These are phyloP conservation scores for Malassezia globosa DNA, from an alignment of 1,284 basidiomycete genomes.

Conservation along the genomic window DNA sequence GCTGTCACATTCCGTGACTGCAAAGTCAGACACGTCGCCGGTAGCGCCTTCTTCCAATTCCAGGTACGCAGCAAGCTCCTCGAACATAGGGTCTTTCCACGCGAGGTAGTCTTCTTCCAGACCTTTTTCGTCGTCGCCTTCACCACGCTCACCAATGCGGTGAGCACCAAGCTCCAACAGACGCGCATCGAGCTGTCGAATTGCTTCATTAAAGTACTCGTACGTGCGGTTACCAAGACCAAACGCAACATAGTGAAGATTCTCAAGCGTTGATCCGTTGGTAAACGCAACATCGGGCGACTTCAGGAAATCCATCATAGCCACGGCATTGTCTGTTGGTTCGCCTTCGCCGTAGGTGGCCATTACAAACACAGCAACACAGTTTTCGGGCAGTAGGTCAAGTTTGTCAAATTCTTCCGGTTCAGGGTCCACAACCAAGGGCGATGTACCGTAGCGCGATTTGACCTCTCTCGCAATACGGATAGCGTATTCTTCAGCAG, in stretches of 20 bases:
- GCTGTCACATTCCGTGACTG: conserved; percentile 64
- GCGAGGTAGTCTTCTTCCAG: conserved; percentile 99
- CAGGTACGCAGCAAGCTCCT: conserved; percentile 66
- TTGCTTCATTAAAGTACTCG: conserved; percentile 74
- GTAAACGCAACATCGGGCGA: conserved; percentile 77
- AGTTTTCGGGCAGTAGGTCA: conserved; percentile 75
- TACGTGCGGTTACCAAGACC: conserved; percentile 81
- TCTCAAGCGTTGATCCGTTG: conserved; percentile 64
- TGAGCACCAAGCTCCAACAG: conserved; percentile 69
- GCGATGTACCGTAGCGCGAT: conserved; percentile 43
- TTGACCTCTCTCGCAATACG: conserved; percentile 46
- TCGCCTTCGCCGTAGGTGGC: conserved; percentile 98
- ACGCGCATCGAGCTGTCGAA: conserved; percentile 64
- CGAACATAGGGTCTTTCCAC: conserved; percentile 98
- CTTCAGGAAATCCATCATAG: conserved; percentile 78
- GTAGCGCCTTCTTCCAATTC: conserved; percentile 89
- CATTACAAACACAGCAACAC: conserved; percentile 81
- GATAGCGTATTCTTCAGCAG: conserved; percentile 45
- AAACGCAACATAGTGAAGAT: conserved; percentile 89
- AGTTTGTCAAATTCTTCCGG: conserved; percentile 87
- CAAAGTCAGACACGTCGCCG: conserved; percentile 88
- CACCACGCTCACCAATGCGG: conserved; percentile 79
- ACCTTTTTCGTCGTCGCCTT: conserved; percentile 97
- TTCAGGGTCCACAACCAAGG: conserved; percentile 43
- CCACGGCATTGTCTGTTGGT: conserved; percentile 95